phyloP scores from a whole-genome alignment of 768 basidiomycete genomes.

The Termitomyces sp. region DNA sequence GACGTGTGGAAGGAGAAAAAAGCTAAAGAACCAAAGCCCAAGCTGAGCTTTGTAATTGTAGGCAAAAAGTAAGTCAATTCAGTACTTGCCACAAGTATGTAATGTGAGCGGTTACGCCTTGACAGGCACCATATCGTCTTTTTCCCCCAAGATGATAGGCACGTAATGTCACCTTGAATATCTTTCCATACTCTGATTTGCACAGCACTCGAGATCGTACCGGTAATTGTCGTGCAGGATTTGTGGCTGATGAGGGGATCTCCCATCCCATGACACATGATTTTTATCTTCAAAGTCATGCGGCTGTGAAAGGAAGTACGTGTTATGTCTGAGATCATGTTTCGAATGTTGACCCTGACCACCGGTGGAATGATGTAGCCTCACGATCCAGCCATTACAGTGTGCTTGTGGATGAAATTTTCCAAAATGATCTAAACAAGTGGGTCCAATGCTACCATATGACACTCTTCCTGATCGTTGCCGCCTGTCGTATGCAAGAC shows the following conservation, averaged over 20 bases:
- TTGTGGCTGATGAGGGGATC: constrained; percentile 47
- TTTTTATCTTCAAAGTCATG: constrained; percentile 55
- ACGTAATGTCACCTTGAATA: constrained; percentile 9
- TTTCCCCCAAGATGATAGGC: constrained; percentile 37
- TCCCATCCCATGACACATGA: constrained; percentile 50
- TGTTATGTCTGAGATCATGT: constrained; percentile 11
- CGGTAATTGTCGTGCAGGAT: constrained; percentile 43
- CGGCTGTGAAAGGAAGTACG: constrained; percentile 43
- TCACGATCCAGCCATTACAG: constrained; percentile 52
- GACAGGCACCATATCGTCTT: constrained; percentile 35
- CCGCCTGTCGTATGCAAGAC: constrained; percentile 14
- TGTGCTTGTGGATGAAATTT: constrained; percentile 35
- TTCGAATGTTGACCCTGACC: neutral
- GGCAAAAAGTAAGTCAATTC: constrained; percentile 34
- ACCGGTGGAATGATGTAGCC: constrained; percentile 23
- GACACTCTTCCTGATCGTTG: constrained; percentile 1
- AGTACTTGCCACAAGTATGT: neutral
- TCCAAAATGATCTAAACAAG: constrained; percentile 18
- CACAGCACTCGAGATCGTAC: constrained; percentile 46
- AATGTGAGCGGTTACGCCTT: neutral
- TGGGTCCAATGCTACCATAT: constrained; percentile 15
- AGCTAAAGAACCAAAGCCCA: constrained; percentile 22
- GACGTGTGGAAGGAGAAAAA: constrained; percentile 26
- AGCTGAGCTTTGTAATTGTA: constrained; percentile 54
- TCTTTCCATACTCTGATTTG: neutral